phyloP scores from a whole-genome alignment of 305 asterid species.

The Fraxinus sp. region DNA sequence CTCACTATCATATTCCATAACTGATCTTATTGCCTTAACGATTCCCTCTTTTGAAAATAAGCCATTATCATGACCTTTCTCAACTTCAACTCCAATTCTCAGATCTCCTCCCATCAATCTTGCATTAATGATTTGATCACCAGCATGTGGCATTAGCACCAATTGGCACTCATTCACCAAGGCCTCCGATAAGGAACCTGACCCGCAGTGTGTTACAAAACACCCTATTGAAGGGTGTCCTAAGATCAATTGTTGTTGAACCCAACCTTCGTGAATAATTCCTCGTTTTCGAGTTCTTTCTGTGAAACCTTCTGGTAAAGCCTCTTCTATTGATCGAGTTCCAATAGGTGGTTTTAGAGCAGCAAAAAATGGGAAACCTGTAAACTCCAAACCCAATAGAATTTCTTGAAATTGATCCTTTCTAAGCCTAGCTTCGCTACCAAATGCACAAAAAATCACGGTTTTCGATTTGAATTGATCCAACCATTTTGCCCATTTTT shows the following conservation, averaged over 20 bases:
- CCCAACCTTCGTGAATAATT: conserved; percentile 49
- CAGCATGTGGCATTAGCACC: conserved; percentile 33
- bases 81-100: conserved; percentile 40
- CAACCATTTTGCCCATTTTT: conserved; percentile 42
- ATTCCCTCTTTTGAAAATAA: conserved; percentile 46
- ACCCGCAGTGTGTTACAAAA: conserved; percentile 58
- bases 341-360: conserved; percentile 48
- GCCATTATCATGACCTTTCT: conserved; percentile 39
- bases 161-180: conserved; percentile 43
- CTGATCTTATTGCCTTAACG: conserved; percentile 37
- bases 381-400: conserved; percentile 46
- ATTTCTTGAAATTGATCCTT: conserved; percentile 48
- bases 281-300: conserved; percentile 39
- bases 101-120: conserved; percentile 34
- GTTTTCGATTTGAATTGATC: conserved; percentile 26
- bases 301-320: conserved; percentile 42
- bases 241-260: conserved; percentile 44
- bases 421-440: conserved; percentile 40
- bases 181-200: conserved; percentile 50
- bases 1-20: conserved; percentile 51
- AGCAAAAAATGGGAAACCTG: conserved; percentile 43
- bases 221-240: conserved; percentile 51
- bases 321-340: conserved; percentile 33
- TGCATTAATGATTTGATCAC: conserved; percentile 40
- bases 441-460: conserved; percentile 50